phyloP scores from a whole-genome alignment of 345 rosid species.

The Syzygium grande region DNA sequence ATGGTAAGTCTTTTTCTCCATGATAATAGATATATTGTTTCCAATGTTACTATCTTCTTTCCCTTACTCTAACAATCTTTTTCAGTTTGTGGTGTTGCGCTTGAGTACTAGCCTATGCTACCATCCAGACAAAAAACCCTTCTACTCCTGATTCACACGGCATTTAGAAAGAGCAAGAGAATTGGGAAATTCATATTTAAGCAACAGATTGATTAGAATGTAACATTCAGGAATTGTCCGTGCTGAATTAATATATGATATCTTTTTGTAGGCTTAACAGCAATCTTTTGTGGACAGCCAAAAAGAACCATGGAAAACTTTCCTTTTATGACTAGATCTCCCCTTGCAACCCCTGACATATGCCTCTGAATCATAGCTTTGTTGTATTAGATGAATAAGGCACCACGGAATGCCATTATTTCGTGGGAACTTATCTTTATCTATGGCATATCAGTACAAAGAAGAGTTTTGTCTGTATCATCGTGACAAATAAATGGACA shows the following conservation, averaged over 20 bases:
- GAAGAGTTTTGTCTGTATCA: background rate
- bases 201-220: background rate
- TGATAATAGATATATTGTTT: background rate
- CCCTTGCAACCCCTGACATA: background rate
- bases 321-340: background rate
- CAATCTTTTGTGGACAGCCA: background rate
- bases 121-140: background rate
- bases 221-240: background rate
- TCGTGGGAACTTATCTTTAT: background rate
- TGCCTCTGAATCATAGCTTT: background rate
- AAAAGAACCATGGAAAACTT: background rate
- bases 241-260: background rate
- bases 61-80: background rate
- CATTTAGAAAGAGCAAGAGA: background rate
- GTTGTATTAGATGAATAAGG: background rate
- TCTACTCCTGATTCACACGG: background rate
- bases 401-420: background rate
- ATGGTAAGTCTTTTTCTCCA: constrained; percentile 49
- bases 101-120: background rate
- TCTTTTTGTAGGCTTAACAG: background rate
- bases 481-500: background rate
- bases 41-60: background rate
- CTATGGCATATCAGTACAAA: background rate
- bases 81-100: background rate
- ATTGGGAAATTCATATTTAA: background rate